Base-by-base conservation (phyloP, 192 early-diverging fungal genomes). In the Backusella macrospora region DNA sequence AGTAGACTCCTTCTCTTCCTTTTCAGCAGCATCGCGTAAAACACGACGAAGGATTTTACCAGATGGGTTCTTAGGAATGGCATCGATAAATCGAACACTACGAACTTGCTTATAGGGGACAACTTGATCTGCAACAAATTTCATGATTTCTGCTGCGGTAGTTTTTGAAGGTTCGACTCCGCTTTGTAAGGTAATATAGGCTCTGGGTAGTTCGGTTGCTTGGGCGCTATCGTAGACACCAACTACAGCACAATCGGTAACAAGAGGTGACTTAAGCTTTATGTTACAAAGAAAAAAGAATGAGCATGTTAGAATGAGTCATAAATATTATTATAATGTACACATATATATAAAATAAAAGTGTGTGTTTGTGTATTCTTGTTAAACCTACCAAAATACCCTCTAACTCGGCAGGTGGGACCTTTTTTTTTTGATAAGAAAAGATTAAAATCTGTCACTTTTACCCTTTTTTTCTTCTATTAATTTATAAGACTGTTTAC, bases 321-420 rank as follows among this genome's bases (percentile, higher is more conserved):
- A 34, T 34, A 21, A 21, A 16, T 49, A n/a, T 49, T 49, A n/a
- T 49, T n/a, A 14, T 68, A 15, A 34, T 52, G 26, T 70, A 37
- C 9, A 26, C 0, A 14, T 37, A 6, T 52, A 34, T 59, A 39
- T 12, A 7, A 37, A 34, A 46, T 64, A 65, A 63, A 13, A 21
- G 14, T 34, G 29, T 34, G 29, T 34, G 29, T 34, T 0, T 34
- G 29, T 34, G 29, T 34, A n/a, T n/a, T n/a, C n/a, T 34, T 34
- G 29, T 34, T 34, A 34, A 34, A 34, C 23, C 62, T 62, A 72
- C 70, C 52, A 72, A 72, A 29, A 73, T 42, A 3, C 85, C 89
- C 76, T 98, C 96, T 14, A 98, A 84, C 79, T 96, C 95, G 2
- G 95, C 92, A 3, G 95, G 96, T 4, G 94, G 86, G 16, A 98